Base-by-base conservation (phyloP, 1,284 basidiomycete genomes). In the Kalmanozyma brasiliensis region DNA sequence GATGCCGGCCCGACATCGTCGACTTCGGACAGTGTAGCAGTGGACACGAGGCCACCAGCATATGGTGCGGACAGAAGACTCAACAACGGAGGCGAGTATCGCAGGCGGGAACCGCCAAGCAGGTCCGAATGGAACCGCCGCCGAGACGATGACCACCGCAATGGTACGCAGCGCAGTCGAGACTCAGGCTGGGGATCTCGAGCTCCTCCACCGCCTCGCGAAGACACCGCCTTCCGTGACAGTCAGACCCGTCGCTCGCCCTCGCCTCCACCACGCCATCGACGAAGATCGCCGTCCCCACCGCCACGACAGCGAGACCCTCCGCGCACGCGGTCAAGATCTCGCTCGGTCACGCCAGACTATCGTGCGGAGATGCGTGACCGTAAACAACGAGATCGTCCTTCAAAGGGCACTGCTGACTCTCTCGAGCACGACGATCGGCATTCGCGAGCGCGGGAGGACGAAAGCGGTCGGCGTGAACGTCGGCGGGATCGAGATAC, bases 161-260 rank as follows among this genome's bases (percentile, higher is more conserved):
- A 80, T 84, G 85, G 24, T 69, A 82, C 42, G 62, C 85, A 56
- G 83, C 84, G 48, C 84, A 85, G 44, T 82, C 83, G 32, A 72
- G 85, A 77, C 36, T 45, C 57, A 6, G 75, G 75, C 1, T 77
- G 75, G 75, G 75, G 64, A 2, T 30, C 52, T 1, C 46, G 59
- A 3, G 46, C 45, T 22, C 24, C 45, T 38, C 29, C 42, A 11
- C 17, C 34, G 26, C 6, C 26, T 23, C 36, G 42, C 5, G 24
- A 49, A 17, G 40, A 20, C 19, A 16, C 7, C 7, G 37, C 52
- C 19, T 47, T 47, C 3, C 45, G 35, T 22, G 49, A 1, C 56
- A 48, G 10, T 61, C 45, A n/a, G 16, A 19, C 16, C 24, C 35
- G 24, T 19, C 47, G 60, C 4, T 58, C 53, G 8, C 53, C 45